Evolutionary conservation across 148 eudicot species (phyloP), one percentile per base, ranked within the genome.

Genomic region (Rhododendron griersonianum): DNA sequence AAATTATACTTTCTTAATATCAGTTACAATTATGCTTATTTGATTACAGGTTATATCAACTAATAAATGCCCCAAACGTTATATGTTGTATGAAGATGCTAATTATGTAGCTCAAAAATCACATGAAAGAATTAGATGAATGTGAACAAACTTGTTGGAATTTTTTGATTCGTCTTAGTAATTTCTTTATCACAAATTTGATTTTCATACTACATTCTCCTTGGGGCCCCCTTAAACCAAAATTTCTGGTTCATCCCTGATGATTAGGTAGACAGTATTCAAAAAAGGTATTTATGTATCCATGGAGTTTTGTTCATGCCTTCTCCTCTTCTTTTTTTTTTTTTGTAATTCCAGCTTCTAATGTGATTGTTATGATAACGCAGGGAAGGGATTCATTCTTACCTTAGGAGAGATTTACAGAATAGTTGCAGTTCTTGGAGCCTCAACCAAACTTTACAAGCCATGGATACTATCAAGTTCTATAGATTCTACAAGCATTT

Each of bases 401-500:
- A 93, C 95, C 51, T 91, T 95, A 25, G 99, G 94, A 87, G 98
- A 96, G 89, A 90, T 95, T 85, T 94, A 91, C 87, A 95, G 95
- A 88, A 94, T 89, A 53, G 91, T 91, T 37, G 87, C 89, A 71
- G 88, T 96, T 71, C 90, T 96, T 77, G 92, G 87, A 85, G 82
- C 93, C 61, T 93, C 99, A 63, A 91, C 88, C 51, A 91, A 92
- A 88, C 87, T 96, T 71, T 93, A 88, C 90, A 92, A 89, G 87
- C 95, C 96, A 53, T 95, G 98, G 96, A 86, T 89, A 55, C 84
- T 91, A 50, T 86, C 86, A 23, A 87, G 89, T 48, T 50, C 82
- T 83, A 86, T 61, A 83, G 86, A 90, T 76, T 83, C 74, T 35
- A 33, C 84, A 63, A 82, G 76, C 79, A 78, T 93, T 13, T 83